These are phyloP conservation scores for Rhizoctonia solani DNA, from an alignment of 1,284 basidiomycete species.

Conservation along the genomic window DNA sequence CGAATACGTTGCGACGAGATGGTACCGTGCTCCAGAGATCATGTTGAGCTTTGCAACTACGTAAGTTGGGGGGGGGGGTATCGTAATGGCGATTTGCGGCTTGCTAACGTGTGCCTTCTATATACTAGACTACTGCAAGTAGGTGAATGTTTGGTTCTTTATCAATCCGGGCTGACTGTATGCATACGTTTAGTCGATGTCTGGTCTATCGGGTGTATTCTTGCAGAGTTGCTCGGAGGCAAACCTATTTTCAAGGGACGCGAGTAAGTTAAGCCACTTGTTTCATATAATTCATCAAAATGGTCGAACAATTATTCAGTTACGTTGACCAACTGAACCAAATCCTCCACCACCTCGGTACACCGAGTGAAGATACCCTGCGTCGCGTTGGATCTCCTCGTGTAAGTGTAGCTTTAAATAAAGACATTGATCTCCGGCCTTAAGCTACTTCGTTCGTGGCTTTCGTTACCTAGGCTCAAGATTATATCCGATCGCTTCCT, in stretches of 20 bases:
- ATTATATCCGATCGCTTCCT: constrained; percentile 96
- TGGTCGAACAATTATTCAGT: constrained; percentile 48
- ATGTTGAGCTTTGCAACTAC: constrained; percentile 98
- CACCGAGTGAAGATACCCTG: constrained; percentile 94
- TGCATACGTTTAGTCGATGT: constrained; percentile 65
- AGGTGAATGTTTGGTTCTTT: constrained; percentile 32
- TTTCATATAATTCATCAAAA: not conserved
- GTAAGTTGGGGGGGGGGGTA: constrained; percentile 55
- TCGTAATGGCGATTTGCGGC: not conserved
- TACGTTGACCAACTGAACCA: constrained; percentile 99
- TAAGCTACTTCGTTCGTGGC: not conserved
- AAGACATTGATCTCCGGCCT: not conserved
- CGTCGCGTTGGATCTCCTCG: constrained; percentile 91
- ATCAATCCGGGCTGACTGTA: constrained; percentile 2
- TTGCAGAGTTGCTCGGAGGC: constrained; percentile 94
- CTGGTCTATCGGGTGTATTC: constrained; percentile 98
- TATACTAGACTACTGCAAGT: constrained; percentile 52
- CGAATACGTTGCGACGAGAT: constrained; percentile 96
- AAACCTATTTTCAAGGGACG: constrained; percentile 98
- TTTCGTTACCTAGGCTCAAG: constrained; percentile 73
- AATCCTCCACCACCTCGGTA: constrained; percentile 96
- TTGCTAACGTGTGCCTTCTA: constrained; percentile 9
- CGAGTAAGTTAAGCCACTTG: constrained; percentile 62
- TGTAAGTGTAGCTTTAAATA: constrained; percentile 50
- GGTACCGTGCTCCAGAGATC: constrained; percentile 97